phyloP scores from a whole-genome alignment of 164 flowering plant species.

The Taxillus chinensis region DNA sequence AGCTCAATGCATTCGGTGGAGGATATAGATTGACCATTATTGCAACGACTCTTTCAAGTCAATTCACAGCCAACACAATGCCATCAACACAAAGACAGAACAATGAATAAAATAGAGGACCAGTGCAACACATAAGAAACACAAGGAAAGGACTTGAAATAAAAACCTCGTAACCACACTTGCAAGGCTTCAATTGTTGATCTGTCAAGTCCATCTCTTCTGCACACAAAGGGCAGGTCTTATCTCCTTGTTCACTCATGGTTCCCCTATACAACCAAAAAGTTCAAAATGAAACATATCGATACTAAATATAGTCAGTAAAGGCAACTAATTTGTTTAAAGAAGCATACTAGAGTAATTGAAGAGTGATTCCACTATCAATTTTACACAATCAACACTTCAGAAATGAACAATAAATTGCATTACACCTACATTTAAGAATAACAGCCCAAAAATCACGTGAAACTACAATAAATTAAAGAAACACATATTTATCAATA shows the following conservation, averaged over 20 bases:
- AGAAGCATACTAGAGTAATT: not conserved
- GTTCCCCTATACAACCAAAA: conserved; percentile 23
- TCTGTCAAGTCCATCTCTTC: conserved; percentile 99
- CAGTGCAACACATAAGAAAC: not conserved
- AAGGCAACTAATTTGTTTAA: not conserved
- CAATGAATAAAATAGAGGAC: too few species aligned
- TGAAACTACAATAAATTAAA: too few species aligned
- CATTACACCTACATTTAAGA: too few species aligned
- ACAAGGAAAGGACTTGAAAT: not conserved
- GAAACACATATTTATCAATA: too few species aligned
- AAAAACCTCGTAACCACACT: conserved; percentile 89
- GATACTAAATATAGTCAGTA: too few species aligned
- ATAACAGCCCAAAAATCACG: too few species aligned
- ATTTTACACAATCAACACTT: not conserved
- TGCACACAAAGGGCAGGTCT: conserved; percentile 86
- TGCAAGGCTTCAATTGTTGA: conserved; percentile 92
- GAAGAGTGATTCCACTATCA: not conserved
- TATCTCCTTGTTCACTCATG: conserved; percentile 85
- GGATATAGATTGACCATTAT: too few species aligned
- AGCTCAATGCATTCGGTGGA: too few species aligned
- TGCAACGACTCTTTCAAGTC: too few species aligned
- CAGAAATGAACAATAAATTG: not conserved
- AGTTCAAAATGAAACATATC: not conserved
- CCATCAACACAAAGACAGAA: not conserved
- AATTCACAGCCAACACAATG: not conserved